Base-by-base conservation (phyloP, 345 rosid genomes). In the Citrus hindsii region DNA sequence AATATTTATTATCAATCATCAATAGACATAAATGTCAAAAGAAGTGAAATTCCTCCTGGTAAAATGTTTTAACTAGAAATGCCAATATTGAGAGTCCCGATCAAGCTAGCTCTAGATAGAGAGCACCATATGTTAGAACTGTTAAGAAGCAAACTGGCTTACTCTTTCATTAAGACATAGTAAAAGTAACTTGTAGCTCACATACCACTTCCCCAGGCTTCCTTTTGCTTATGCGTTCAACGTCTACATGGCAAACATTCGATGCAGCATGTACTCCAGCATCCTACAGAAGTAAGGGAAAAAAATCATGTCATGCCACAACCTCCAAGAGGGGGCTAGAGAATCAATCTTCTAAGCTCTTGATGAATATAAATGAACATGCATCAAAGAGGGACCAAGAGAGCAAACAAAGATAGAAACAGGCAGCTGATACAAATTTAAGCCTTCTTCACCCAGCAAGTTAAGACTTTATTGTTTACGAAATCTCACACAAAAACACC, bases 211-310 rank as follows among this genome's bases (percentile, higher is more conserved):
- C 98, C 79, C 92, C 95, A 30, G 98, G 98, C 84, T 92, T 93
- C 79, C 98, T 84, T 85, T 91, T 95, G 89, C 98, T 95, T 76
- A 88, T 86, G 38, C 98, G 93, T 84, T 91, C 96, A 67, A 86
- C 90, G 78, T 93, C 99, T n/a, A 93, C 96, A 89, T 95, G 99
- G 80, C 96, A 93, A 80, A 95, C 99, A 82, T 95, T 95, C 40
- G 98, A 88, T 61, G 93, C 82, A 62, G 99, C 97, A 86, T 95
- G 99, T 12, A 95, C 99, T 71, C 99, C 99, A 12, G 98, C 93
- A 86, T 95, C 99, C 99, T 95, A 83, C 71, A 83, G 76, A 32
- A n/a, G 72, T 13, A 30, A 16, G 61, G 72, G 2, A 73, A 69
- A 28, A 28, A 38, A 21, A 42, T 12, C 48, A 27, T 46, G 69